A percentile compares a stretch with the other conserved stretches of the same genome.
These are phyloP conservation scores for Rhodomyrtus psidioides DNA, from an alignment of 441 rosid genomes.

Conservation along the genomic window DNA sequence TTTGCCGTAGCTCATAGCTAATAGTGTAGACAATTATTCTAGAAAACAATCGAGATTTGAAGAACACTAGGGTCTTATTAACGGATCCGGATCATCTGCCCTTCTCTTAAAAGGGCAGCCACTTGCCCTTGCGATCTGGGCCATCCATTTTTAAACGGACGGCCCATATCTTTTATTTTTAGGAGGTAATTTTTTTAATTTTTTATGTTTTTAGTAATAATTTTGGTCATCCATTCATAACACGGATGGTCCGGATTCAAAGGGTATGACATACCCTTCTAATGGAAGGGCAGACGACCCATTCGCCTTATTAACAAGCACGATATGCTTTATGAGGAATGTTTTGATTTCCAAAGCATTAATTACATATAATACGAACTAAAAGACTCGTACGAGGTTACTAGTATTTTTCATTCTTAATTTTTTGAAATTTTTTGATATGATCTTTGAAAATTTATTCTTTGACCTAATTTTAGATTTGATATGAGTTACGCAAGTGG, in stretches of 20 bases:
- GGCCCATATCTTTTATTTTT: too few relatives aligned
- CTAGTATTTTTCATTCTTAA: background rate
- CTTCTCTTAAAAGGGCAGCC: too few relatives aligned
- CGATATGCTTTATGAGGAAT: background rate
- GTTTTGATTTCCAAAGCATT: background rate
- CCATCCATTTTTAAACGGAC: too few relatives aligned
- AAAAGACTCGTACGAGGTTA: background rate
- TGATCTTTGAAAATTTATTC: fast-evolving
- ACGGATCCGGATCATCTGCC: too few relatives aligned
- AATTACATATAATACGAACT: background rate
- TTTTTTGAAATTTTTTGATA: background rate
- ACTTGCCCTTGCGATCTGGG: too few relatives aligned
- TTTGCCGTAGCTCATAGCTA: background rate
- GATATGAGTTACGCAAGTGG: fast-evolving
- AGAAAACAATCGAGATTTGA: background rate
- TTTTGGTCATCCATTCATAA: too few relatives aligned
- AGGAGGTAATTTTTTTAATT: too few relatives aligned
- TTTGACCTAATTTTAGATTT: background rate
- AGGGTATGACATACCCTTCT: too few relatives aligned
- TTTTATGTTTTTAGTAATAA: too few relatives aligned
- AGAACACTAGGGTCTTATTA: background rate
- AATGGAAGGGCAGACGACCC: too few relatives aligned
- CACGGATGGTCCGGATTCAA: too few relatives aligned
- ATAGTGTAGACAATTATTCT: background rate
- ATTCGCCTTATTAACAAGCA: background rate